Base-by-base conservation (phyloP, 345 rosid genomes). In the Rhodomyrtus tomentosa region DNA sequence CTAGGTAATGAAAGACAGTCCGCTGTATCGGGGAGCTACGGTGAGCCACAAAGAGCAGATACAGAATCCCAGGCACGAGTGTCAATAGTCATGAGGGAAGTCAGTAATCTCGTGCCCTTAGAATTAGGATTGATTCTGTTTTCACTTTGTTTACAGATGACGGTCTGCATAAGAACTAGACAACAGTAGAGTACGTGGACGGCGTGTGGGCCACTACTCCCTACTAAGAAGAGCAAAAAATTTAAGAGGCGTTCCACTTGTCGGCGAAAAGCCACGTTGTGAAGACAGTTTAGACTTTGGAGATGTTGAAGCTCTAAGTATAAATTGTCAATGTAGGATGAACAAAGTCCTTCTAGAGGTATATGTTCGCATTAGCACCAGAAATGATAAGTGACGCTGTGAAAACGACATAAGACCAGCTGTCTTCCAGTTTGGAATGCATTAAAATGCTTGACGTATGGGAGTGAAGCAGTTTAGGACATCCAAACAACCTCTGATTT, bases 21-120 rank as follows among this genome's bases (percentile, higher is more conserved):
- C 79, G 98, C 98, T 36, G 90, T 89, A 22, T 55, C 92, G 80
- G 98, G 92, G 88, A 93, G 96, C 89, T 94, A 90, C 86, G 89
- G 91, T 86, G 95, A 95, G 87, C 96, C 93, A 83, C 89, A 55
- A 88, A 91, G 80, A 87, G 25, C 22, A 68, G 22, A 68, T 68
- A 36, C 45, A 4, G 79, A 68, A 68, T 42, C 38, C 24, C 45
- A 36, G 40, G 79, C 38, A 48, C 52, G n/a, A 80, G 21, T 54
- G 40, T 80, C 22, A 13, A 36, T 8, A 48, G n/a, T 22, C 27
- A 51, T 12, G n/a, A 49, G n/a, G 56, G 83, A n/a, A 83, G 27
- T 42, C 50, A n/a, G 24, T 49, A 45, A 45, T 15, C 18, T 56
- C 56, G 49, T 82, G 58, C 80, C 24, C 42, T 27, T 25, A 25